phyloP scores from a whole-genome alignment of 2,329 filamentous ascomycete genomes.

The Aspergillus costaricaensis region DNA sequence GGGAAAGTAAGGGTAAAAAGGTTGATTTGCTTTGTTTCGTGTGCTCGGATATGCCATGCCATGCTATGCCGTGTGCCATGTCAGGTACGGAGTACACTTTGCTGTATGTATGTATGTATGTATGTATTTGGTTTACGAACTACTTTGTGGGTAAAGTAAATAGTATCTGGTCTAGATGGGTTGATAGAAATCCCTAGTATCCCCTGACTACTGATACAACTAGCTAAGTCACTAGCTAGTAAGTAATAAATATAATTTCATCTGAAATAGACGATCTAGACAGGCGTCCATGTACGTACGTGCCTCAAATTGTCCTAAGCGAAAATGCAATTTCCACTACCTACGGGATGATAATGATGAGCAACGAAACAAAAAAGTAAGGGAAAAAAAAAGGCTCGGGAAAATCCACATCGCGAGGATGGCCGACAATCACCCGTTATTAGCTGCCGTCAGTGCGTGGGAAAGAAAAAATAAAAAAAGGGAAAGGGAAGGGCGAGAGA shows the following conservation, averaged over 20 bases:
- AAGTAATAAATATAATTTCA: too few relatives aligned
- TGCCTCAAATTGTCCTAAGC: too few relatives aligned
- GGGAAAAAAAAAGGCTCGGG: neutral
- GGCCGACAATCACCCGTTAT: slow-evolving; percentile 22
- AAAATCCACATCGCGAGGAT: neutral
- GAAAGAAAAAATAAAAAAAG: neutral
- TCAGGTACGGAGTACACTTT: neutral
- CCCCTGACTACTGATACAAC: too few relatives aligned
- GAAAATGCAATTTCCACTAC: neutral
- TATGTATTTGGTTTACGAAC: neutral
- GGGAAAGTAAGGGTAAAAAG: neutral
- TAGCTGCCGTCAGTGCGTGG: slow-evolving; percentile 18
- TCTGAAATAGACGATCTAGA: too few relatives aligned
- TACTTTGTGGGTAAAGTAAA: too few relatives aligned
- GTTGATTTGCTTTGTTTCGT: neutral
- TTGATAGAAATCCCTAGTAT: too few relatives aligned
- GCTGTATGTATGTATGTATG: neutral
- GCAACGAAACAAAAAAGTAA: neutral
- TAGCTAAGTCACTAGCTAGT: too few relatives aligned
- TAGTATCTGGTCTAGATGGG: neutral
- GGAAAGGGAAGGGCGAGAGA: neutral
- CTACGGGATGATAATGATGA: neutral
- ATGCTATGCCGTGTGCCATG: neutral
- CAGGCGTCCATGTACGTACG: too few relatives aligned
- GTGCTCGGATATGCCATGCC: neutral